A percentile compares a stretch with the other conserved stretches of the same genome.
Conservation (phyloP, 139 green algal species). For the Chlamydomonas incerta region DNA sequence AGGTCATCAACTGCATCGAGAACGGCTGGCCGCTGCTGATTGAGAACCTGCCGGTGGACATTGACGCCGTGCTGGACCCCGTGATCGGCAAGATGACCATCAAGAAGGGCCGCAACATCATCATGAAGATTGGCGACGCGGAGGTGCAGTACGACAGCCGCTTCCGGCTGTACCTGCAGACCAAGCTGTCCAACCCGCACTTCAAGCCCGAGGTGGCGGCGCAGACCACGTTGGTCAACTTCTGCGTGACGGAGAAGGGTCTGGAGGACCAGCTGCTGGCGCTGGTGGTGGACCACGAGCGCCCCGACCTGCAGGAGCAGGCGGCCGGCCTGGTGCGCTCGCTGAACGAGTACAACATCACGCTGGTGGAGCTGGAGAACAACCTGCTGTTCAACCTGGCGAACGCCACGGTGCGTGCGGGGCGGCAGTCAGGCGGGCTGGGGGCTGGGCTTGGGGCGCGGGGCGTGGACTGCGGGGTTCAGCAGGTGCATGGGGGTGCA, state of each 20-base stretch:
- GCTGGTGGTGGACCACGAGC: slow-evolving; percentile 90
- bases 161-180: slow-evolving; percentile 87
- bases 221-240: slow-evolving; percentile 91
- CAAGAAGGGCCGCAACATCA: slow-evolving; percentile 77
- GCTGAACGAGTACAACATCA: slow-evolving; percentile 90
- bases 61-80: slow-evolving; percentile 90
- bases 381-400: slow-evolving; percentile 84
- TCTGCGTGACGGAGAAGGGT: slow-evolving; percentile 85
- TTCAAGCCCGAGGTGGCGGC: slow-evolving; percentile 92
- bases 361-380: slow-evolving; percentile 90
- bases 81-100: slow-evolving; percentile 83
- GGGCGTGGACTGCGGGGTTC: too few species aligned
- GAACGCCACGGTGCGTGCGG: slow-evolving; percentile 67
- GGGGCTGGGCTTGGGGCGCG: too few species aligned
- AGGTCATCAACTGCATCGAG: slow-evolving; percentile 86
- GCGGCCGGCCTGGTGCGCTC: slow-evolving; percentile 72
- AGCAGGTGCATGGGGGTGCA: too few species aligned
- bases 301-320: slow-evolving; percentile 86
- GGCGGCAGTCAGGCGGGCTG: too few species aligned
- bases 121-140: slow-evolving; percentile 88
- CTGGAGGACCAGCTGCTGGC: slow-evolving; percentile 91
- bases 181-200: slow-evolving; percentile 91
- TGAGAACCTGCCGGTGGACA: slow-evolving; percentile 88
- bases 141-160: slow-evolving; percentile 65
- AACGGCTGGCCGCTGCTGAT: slow-evolving; percentile 88